These are phyloP conservation scores for Aphanomyces cochlioides DNA, from an alignment of 352 stramenopile genomes.

Conservation along the genomic window DNA sequence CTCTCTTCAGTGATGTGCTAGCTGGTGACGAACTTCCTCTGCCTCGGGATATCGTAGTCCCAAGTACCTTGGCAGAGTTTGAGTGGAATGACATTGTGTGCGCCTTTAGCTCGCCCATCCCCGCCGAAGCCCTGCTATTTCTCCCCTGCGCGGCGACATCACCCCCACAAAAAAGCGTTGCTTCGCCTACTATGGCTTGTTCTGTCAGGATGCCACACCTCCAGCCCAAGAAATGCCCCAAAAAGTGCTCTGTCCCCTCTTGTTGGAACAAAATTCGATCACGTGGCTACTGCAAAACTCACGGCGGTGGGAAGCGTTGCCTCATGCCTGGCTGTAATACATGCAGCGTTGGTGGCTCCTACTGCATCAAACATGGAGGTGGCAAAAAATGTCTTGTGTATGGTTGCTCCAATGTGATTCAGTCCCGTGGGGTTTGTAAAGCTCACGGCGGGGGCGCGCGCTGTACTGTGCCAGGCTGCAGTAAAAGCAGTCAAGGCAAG, in stretches of 20 bases:
- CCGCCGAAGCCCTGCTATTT: neutral
- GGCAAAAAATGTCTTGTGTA: conserved; percentile 76
- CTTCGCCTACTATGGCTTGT: too few relatives aligned
- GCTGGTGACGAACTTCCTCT: neutral
- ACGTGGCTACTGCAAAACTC: conserved; percentile 72
- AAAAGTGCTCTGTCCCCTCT: conserved; percentile 71
- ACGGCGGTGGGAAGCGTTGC: conserved; percentile 70
- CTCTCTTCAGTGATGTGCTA: neutral
- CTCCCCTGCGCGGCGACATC: neutral
- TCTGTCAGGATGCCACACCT: neutral
- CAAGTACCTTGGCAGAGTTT: neutral
- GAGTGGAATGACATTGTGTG: conserved; percentile 1
- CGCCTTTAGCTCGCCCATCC: neutral
- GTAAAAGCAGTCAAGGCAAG: conserved; percentile 82
- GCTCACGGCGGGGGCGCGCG: conserved; percentile 72
- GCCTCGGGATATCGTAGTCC: neutral
- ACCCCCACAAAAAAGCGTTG: neutral
- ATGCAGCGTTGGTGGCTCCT: conserved; percentile 73
- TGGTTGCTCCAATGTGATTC: conserved; percentile 74
- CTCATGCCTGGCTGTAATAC: conserved; percentile 61
- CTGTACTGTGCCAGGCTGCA: conserved; percentile 74
- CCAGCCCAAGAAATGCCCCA: conserved; percentile 51
- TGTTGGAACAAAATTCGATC: conserved; percentile 75
- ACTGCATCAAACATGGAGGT: conserved; percentile 78
- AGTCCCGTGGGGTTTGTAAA: conserved; percentile 79